phyloP scores from a whole-genome alignment of 768 basidiomycete genomes.

The Collybiopsis luxurians region DNA sequence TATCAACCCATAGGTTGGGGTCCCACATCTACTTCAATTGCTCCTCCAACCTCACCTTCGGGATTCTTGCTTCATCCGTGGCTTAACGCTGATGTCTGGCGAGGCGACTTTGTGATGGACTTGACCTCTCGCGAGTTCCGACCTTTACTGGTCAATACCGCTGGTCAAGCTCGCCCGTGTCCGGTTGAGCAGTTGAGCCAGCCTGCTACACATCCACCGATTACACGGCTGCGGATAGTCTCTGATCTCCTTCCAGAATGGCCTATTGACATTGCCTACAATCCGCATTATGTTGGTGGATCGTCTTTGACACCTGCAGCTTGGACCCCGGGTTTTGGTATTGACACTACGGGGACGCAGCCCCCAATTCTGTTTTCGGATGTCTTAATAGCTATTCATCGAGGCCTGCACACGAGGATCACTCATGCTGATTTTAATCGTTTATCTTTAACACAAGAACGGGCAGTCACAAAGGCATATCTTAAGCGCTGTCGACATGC shows the following conservation, averaged over 20 bases:
- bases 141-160: constrained; percentile 37
- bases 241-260: constrained; percentile 59
- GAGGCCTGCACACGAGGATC: constrained; percentile 42
- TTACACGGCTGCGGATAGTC: constrained; percentile 52
- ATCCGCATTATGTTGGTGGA: constrained; percentile 14
- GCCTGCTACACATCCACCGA: constrained; percentile 54
- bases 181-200: constrained; percentile 44
- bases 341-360: constrained; percentile 17
- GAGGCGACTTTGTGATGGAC: constrained; percentile 52
- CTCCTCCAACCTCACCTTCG: constrained; percentile 18
- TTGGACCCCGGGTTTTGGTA: constrained; percentile 12
- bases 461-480: constrained; percentile 34
- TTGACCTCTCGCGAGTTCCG: constrained; percentile 45
- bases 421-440: constrained; percentile 37
- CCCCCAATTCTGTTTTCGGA: constrained; percentile 58
- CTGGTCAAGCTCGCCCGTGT: constrained; percentile 35
- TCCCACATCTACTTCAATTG: constrained; percentile 13
- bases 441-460: constrained; percentile 27
- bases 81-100: constrained; percentile 49
- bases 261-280: constrained; percentile 53
- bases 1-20: constrained; percentile 4
- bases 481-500: constrained; percentile 32
- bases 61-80: constrained; percentile 41
- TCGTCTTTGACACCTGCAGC: constrained; percentile 8
- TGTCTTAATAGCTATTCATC: constrained; percentile 50